Conservation (phyloP, 2,329 filamentous ascomycete genomes). For the Pseudocercospora crystallina region DNA sequence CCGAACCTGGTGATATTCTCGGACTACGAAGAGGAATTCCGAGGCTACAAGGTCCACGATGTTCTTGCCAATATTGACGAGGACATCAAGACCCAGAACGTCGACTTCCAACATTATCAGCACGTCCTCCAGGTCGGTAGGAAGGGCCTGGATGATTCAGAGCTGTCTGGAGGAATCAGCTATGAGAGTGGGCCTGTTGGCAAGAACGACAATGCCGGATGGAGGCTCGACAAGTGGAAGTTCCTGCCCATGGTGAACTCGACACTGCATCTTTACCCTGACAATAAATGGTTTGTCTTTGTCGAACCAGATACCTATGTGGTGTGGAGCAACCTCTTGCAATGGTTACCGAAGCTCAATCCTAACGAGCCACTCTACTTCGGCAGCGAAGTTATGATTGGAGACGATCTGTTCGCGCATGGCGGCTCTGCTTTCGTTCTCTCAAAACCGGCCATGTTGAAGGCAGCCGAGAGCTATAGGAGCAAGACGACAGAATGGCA, state of each 20-base stretch:
- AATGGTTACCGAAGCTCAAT: slow-evolving; percentile 55
- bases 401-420: slow-evolving; percentile 41
- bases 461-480: slow-evolving; percentile 38
- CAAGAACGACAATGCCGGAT: slow-evolving; percentile 34
- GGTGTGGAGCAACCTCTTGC: slow-evolving; percentile 53
- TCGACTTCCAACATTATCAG: slow-evolving; percentile 40
- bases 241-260: slow-evolving; percentile 48
- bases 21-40: slow-evolving; percentile 55
- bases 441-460: slow-evolving; percentile 41
- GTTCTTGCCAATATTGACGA: slow-evolving; percentile 35
- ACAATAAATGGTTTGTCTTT: slow-evolving; percentile 60
- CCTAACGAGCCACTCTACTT: slow-evolving; percentile 51
- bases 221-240: slow-evolving; percentile 52
- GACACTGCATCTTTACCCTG: slow-evolving; percentile 38
- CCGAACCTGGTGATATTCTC: slow-evolving; percentile 59
- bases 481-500: slow-evolving; percentile 43
- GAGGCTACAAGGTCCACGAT: slow-evolving; percentile 41
- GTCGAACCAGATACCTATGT: slow-evolving; percentile 61
- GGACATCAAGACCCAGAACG: slow-evolving; percentile 31
- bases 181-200: slow-evolving; percentile 25
- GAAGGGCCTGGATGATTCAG: slow-evolving; percentile 31
- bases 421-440: slow-evolving; percentile 45
- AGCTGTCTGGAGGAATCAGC: slow-evolving; percentile 27
- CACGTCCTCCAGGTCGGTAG: slow-evolving; percentile 35
- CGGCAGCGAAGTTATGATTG: slow-evolving; percentile 54